Conservation (phyloP, 2,329 filamentous ascomycete genomes). For the Pyrenochaeta sp. region DNA sequence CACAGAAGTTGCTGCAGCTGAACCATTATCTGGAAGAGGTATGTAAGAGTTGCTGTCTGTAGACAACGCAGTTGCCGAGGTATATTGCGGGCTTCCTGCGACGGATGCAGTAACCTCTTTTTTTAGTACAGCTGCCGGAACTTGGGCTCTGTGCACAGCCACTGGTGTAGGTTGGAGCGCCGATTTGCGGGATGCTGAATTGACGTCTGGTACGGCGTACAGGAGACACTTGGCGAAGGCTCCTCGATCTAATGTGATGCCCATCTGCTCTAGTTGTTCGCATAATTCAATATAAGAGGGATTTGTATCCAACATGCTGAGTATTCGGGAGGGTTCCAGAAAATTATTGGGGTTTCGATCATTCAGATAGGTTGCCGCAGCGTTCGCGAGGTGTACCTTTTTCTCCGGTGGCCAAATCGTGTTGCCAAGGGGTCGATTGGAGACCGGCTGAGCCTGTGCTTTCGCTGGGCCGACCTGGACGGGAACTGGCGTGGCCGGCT, state of each 20-base stretch:
- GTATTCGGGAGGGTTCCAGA: constrained; percentile 53
- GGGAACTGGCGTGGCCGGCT: constrained; percentile 7
- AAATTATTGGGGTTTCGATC: constrained; percentile 52
- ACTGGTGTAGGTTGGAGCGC: constrained; percentile 17
- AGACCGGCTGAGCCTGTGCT: constrained; percentile 6
- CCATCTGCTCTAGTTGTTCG: constrained; percentile 60
- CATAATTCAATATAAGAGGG: constrained; percentile 66
- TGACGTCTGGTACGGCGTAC: constrained; percentile 54
- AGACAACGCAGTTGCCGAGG: constrained; percentile 25
- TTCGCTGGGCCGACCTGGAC: constrained; percentile 10
- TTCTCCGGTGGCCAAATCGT: constrained; percentile 63
- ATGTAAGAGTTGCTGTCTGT: constrained; percentile 19
- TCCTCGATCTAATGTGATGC: constrained; percentile 60
- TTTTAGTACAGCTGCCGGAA: constrained; percentile 34
- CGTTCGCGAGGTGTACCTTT: constrained; percentile 59
- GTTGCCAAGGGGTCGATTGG: constrained; percentile 26
- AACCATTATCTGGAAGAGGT: constrained; percentile 20
- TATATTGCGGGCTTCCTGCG: constrained; percentile 23
- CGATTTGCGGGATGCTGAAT: constrained; percentile 35
- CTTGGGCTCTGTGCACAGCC: constrained; percentile 20
- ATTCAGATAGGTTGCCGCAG: constrained; percentile 59
- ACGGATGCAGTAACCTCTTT: constrained; percentile 24
- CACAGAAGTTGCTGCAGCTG: constrained; percentile 26
- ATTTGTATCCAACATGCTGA: constrained; percentile 60
- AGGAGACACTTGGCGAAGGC: constrained; percentile 63